These are phyloP conservation scores for Croton laevigatus DNA, from an alignment of 441 rosid genomes.

Conservation along the genomic window DNA sequence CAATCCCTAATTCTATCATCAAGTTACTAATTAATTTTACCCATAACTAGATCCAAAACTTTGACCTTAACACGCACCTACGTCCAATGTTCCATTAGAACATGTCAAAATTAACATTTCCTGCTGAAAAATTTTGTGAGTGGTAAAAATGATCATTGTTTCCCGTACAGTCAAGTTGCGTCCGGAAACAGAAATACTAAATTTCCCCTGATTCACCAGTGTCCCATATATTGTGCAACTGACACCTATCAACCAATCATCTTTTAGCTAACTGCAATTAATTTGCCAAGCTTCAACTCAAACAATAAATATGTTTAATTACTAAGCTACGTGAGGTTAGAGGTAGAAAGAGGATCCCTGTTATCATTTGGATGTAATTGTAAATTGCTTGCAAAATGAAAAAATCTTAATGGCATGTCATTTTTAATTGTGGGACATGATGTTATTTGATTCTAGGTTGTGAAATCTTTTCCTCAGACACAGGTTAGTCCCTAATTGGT, in stretches of 20 bases:
- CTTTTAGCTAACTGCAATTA: not conserved
- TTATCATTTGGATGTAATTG: too few species aligned
- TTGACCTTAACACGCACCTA: too few species aligned
- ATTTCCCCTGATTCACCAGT: not conserved
- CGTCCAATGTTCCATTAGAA: too few species aligned
- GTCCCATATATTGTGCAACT: not conserved
- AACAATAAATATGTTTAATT: too few species aligned
- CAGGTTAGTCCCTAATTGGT: not conserved
- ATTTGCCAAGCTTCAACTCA: not conserved
- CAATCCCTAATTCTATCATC: too few species aligned
- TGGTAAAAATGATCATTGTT: too few species aligned
- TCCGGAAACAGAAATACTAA: not conserved
- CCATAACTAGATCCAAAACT: too few species aligned
- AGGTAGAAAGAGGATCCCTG: not conserved
- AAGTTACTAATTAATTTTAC: too few species aligned
- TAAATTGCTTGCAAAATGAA: not conserved
- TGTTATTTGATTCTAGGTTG: conserved; percentile 1
- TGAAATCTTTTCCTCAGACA: not conserved
- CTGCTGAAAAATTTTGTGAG: not conserved
- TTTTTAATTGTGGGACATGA: not conserved
- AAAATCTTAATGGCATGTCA: not conserved
- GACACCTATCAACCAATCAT: not conserved
- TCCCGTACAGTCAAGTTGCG: not conserved
- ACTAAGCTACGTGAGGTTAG: not conserved
- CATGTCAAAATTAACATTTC: not conserved